A percentile compares a stretch with the other conserved stretches of the same genome.
Evolutionary conservation across 495 filamentous ascomycete species (phyloP).

Genomic region (Aspergillus bertholletiae): DNA sequence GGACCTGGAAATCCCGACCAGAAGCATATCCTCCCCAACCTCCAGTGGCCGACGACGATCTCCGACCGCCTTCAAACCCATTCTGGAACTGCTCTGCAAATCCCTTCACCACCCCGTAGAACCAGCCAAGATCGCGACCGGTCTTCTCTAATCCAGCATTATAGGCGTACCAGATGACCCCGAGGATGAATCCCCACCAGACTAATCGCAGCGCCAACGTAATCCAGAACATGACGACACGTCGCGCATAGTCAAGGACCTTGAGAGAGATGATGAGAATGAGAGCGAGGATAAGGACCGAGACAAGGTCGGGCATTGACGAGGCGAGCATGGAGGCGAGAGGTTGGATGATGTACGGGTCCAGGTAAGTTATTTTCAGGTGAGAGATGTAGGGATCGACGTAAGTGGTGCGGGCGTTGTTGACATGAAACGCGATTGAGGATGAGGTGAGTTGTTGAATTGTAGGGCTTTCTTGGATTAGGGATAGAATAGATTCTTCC

Average conservation of each 20-base stretch:
- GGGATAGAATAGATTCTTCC: constrained; percentile 4
- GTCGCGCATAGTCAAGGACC: constrained; percentile 61
- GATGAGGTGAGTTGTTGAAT: constrained; percentile 24
- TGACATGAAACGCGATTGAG: constrained; percentile 9
- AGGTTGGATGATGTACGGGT: constrained; percentile 38
- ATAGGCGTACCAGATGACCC: constrained; percentile 53
- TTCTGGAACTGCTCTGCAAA: constrained; percentile 52
- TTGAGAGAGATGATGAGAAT: constrained; percentile 60
- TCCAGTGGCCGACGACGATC: neutral
- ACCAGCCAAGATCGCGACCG: constrained; percentile 54
- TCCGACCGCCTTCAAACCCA: constrained; percentile 16
- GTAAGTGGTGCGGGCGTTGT: neutral
- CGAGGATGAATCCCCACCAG: constrained; percentile 55
- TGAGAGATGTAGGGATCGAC: constrained; percentile 13
- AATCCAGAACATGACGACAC: constrained; percentile 73
- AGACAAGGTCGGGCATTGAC: constrained; percentile 56
- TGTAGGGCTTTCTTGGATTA: constrained; percentile 19
- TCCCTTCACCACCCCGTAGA: constrained; percentile 48
- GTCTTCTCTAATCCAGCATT: constrained; percentile 60
- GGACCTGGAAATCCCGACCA: neutral
- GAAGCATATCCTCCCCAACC: constrained; percentile 9
- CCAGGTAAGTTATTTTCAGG: constrained; percentile 35
- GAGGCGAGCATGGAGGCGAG: constrained; percentile 47
- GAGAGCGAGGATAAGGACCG: constrained; percentile 52
- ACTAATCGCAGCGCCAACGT: constrained; percentile 51